Percentiles rank a stretch among this genome's conserved stretches.
Conservation (phyloP, 257 asterid species). For the Misopates orontium region DNA sequence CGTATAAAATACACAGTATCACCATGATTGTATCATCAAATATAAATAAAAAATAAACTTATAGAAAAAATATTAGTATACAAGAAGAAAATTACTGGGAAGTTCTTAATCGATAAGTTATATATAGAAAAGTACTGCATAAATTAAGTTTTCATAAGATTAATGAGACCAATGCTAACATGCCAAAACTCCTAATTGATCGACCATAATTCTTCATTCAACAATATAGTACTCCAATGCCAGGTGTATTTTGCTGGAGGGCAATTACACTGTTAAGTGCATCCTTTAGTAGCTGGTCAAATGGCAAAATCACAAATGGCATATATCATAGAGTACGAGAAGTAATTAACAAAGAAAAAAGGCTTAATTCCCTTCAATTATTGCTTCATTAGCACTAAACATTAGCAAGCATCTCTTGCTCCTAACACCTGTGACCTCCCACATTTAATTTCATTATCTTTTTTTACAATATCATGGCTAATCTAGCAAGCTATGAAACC, state of each 20-base stretch:
- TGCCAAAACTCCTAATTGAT: too few species aligned
- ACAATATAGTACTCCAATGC: not conserved
- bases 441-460: not conserved
- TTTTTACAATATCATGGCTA: not conserved
- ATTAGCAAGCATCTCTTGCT: not conserved
- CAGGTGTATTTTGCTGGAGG: not conserved
- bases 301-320: not conserved
- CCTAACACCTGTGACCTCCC: not conserved
- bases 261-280: not conserved
- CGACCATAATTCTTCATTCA: not conserved
- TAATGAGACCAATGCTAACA: too few species aligned
- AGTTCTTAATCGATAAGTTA: too few species aligned
- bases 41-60: too few species aligned
- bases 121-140: too few species aligned
- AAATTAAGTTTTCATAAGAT: too few species aligned
- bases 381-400: conserved; percentile 11
- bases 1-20: too few species aligned
- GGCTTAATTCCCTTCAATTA: not conserved
- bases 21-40: too few species aligned
- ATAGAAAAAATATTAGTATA: too few species aligned
- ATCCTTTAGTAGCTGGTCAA: not conserved
- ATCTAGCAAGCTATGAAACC: conserved; percentile 18
- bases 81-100: too few species aligned
- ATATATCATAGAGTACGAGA: too few species aligned
- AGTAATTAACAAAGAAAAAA: not conserved